Base-by-base conservation (phyloP, 1,139 yeast genomes). In the Chernovozyma sophiae-reginae region DNA sequence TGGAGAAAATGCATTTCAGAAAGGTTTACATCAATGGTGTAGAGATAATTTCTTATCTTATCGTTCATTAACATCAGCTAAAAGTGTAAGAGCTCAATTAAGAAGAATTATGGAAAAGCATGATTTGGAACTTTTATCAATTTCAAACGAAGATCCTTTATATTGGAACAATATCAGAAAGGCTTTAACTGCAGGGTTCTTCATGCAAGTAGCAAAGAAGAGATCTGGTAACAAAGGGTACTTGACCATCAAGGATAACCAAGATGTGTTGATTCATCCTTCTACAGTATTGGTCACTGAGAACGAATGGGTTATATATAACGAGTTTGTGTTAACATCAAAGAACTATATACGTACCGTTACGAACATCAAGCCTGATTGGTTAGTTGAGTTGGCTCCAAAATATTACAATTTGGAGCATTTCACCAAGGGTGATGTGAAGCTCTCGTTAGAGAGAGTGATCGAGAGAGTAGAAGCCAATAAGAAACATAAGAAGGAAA, bases 201-300 rank as follows among this genome's bases (percentile, higher is more conserved):
- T 92, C 69, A 90, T 92, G 97, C 98, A 92, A 67, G 96, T 86
- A 36, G 98, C 97, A 31, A 90, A 90, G 67, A 81, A 76, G 58
- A 75, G 83, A 40, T 82, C 84, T 31, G 80, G 82, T 35, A 81
- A 78, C 55, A 69, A 69, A 52, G 89, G 83, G 17, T 92, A 83
- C 60, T 74, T 85, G 48, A 92, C 98, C 0, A 84, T 90, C 37
- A 89, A 89, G 62, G 98, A 92, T 60, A 89, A 90, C 59, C 98
- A 92, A 65, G 97, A 90, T 44, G 98, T 92, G 13, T 65, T 89
- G 50, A 72, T 92, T 30, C 98, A 92, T 58, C 98, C 98, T 40
- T 81, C 94, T 39, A 86, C 97, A 1, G 96, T 89, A 11, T 65
- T 92, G 45, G 82, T 86, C 17, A 82, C 79, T 44, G 94, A 86